Evolutionary conservation across 1,284 basidiomycete genomes (phyloP), one percentile per base, ranked within the genome.

Genomic region (Ustilago crameri): DNA sequence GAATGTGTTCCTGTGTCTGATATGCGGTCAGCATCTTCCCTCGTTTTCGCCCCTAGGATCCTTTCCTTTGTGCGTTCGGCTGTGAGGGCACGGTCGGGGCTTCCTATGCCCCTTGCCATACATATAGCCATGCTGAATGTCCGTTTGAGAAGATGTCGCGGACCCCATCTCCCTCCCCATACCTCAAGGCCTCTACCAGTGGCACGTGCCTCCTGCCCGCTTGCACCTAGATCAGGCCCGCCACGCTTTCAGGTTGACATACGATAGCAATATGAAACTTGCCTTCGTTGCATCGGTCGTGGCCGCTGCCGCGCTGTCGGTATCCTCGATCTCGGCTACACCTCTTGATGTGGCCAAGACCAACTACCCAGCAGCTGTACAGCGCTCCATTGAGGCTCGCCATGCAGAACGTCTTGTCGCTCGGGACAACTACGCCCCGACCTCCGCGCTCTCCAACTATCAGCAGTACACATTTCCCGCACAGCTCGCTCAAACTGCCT

Each of bases 401-500:
- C 35, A 58, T 9, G 30, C 30, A 1, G 64, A 72, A 50, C 55
- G 58, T 24, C 59, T 56, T n/a, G 22, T 45, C 3, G 32, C 27
- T 3, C 50, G 58, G 30, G 52, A 55, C 37, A 72, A 58, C 52
- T 59, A 50, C 5, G 63, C 54, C 5, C 15, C 69, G 8, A 51
- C 69, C 32, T 51, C 63, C 3, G 54, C 63, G 14, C 37, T 72
- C 20, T 54, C 51, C 32, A 51, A 63, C 63, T 66, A 60, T 35
- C 43, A 56, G 51, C 63, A 72, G 56, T 68, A 69, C 56, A 32
- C 34, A 4, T 61, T 50, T 40, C 74, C 75, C 5, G 75, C 75
- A 10, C 65, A 70, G 51, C 69, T 73, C 32, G 24, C 75, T 9
- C 75, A 74, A 47, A 55, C 60, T 12, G 65, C 69, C 22, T 77